Base-by-base conservation (phyloP, 139 green algal species). In the Eudorina sp. region DNA sequence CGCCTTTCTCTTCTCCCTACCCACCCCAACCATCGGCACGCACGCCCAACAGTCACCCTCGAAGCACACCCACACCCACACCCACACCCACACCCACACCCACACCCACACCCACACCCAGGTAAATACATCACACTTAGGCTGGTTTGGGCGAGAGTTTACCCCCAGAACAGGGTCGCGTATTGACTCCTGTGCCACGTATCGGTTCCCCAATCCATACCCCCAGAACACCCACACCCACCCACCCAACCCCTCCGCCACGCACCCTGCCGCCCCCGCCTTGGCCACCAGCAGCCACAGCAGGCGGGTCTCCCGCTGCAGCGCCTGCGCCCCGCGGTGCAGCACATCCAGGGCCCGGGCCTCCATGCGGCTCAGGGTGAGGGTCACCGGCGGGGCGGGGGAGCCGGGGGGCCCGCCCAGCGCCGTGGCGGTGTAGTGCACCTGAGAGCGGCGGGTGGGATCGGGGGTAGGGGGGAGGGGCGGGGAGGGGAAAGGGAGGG, bases 231-330 rank as follows among this genome's bases (percentile, higher is more conserved):
- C 11, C 27, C 62, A 34, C 13, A 72, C 62, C n/a, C 62, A 2
- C 62, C 6, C 62, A 66, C 29, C 55, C 5, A 66, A 66, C 55
- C 55, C 55, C 55, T 4, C 23, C 8, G 25, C 34, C 4, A 77
- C 70, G 13, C 40, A 79, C 70, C 70, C 70, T 6, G 41, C 34
- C 29, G 70, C 70, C 41, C 70, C 70, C 25, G 70, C 70, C 70
- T 79, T 79, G 21, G 31, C 4, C 60, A 86, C 43, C 43, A 66
- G 60, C 80, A 86, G 80, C 80, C 80, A 86, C 18, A 86, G 41
- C 80, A 86, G 60, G 4, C 60, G 41, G 7, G 36, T 16, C 80
- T 86, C 80, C 5, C 60, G 43, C 27, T 76, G 43, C 80, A 86
- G 41, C 13, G 45, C 80, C 80, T 62, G 41, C 27, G 80, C 80